phyloP scores from a whole-genome alignment of 176 grass and related monocot species.

The Oryza longistaminata region DNA sequence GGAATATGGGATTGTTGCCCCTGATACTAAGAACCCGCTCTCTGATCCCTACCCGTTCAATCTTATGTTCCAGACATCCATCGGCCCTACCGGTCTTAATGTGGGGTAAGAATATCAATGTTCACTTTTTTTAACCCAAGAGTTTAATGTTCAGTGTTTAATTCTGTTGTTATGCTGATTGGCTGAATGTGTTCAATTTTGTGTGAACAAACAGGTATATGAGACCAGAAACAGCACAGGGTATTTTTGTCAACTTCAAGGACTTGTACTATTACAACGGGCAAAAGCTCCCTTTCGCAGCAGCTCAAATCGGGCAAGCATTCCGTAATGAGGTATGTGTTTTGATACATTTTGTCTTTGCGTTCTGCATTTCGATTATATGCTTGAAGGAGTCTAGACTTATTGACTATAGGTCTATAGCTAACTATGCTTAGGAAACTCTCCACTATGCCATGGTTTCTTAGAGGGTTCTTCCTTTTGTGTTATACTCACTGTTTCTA shows the following conservation, averaged over 20 bases:
- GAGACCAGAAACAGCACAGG: slow-evolving; percentile 84
- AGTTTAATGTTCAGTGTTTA: neutral
- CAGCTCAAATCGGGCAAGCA: slow-evolving; percentile 78
- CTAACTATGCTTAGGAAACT: neutral
- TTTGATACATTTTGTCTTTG: neutral
- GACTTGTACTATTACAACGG: slow-evolving; percentile 86
- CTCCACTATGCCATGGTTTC: neutral
- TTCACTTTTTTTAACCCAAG: neutral
- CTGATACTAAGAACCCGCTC: slow-evolving; percentile 71
- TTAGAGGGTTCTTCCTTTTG: neutral
- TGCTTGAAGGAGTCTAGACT: neutral
- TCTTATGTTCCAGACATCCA: slow-evolving; percentile 91
- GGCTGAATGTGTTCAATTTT: neutral
- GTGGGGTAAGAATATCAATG: slow-evolving; percentile 60
- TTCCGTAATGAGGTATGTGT: slow-evolving; percentile 71
- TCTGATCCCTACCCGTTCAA: slow-evolving; percentile 89
- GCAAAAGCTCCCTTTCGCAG: slow-evolving; percentile 80
- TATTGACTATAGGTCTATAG: neutral
- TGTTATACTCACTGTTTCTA: slow-evolving; percentile 18
- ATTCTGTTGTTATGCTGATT: slow-evolving; percentile 11
- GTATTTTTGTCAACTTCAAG: slow-evolving; percentile 94
- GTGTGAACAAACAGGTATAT: slow-evolving; percentile 63
- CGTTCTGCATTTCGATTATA: neutral
- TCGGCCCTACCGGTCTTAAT: slow-evolving; percentile 72
- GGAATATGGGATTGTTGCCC: slow-evolving; percentile 70